These are phyloP conservation scores for Astrothelium subdiscretum DNA, from an alignment of 495 filamentous ascomycete genomes.

Conservation along the genomic window DNA sequence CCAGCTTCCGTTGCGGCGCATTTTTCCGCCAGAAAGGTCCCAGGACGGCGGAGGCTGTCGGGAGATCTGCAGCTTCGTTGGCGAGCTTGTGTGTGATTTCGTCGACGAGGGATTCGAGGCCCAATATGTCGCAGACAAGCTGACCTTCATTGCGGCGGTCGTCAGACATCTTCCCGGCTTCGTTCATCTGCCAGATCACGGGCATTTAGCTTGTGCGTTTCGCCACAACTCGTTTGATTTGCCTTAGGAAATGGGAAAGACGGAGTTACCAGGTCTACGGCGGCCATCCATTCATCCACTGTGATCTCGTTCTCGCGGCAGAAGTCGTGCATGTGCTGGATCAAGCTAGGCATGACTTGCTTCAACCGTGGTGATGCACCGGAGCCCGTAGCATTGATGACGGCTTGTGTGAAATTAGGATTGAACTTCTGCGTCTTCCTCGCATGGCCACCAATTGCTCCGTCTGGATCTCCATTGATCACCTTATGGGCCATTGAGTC, in stretches of 20 bases:
- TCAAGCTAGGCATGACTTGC: constrained; percentile 41
- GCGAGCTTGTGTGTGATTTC: constrained; percentile 63
- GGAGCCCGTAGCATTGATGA: constrained; percentile 60
- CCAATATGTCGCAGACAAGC: constrained; percentile 59
- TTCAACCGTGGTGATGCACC: constrained; percentile 47
- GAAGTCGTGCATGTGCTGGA: constrained; percentile 48
- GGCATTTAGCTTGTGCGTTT: constrained; percentile 15
- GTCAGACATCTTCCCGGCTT: constrained; percentile 58
- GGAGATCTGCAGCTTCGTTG: constrained; percentile 35
- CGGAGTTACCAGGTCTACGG: constrained; percentile 23
- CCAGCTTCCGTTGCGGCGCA: constrained; percentile 52
- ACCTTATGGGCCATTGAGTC: not conserved
- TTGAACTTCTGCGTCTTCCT: constrained; percentile 26
- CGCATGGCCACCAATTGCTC: not conserved
- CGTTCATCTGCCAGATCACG: constrained; percentile 50
- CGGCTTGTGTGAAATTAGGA: constrained; percentile 53
- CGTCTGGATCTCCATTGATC: not conserved
- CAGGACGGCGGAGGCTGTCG: constrained; percentile 61
- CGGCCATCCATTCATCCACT: constrained; percentile 38
- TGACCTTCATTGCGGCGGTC: constrained; percentile 64
- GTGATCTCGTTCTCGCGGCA: constrained; percentile 48
- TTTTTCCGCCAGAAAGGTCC: constrained; percentile 69
- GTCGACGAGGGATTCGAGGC: constrained; percentile 63
- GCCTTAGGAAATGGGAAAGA: not conserved
- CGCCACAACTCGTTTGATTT: constrained; percentile 34